These are phyloP conservation scores for Sporopachydermia quercuum DNA, from an alignment of 805 yeast genomes.

Conservation along the genomic window DNA sequence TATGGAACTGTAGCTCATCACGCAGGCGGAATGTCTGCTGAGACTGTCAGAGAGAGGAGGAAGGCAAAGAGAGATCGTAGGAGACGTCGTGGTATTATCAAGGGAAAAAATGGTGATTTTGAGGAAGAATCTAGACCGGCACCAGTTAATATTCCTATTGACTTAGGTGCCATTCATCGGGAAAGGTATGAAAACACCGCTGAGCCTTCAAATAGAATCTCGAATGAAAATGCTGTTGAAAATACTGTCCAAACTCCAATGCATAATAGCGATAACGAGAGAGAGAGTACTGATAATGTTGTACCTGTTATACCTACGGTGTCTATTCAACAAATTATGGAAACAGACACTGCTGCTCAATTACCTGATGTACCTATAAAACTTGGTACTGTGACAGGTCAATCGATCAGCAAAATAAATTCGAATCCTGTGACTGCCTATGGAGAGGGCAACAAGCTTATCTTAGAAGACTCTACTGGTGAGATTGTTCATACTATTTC, in stretches of 20 bases:
- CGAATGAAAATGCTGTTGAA: too few relatives aligned
- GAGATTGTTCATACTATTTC: conserved; percentile 46
- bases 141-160: conserved; percentile 11
- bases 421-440: conserved; percentile 25
- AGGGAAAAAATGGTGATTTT: conserved; percentile 9
- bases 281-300: too few relatives aligned
- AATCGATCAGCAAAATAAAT: conserved; percentile 6
- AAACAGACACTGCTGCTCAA: too few relatives aligned
- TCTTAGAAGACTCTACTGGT: conserved; percentile 76
- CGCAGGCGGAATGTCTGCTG: conserved; percentile 6
- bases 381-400: too few relatives aligned
- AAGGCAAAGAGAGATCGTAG: conserved; percentile 10
- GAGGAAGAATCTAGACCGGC: conserved; percentile 13
- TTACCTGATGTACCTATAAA: background rate
- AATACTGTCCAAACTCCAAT: too few relatives aligned
- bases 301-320: too few relatives aligned
- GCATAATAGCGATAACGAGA: too few relatives aligned
- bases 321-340: too few relatives aligned
- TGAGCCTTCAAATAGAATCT: too few relatives aligned
- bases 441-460: conserved; percentile 53
- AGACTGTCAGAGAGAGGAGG: conserved; percentile 10
- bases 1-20: conserved; percentile 4
- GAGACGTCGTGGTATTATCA: too few relatives aligned
- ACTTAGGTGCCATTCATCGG: conserved; percentile 11
- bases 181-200: too few relatives aligned